Percentiles rank a stretch among this genome's conserved stretches.
Conservation (phyloP, 2,329 filamentous ascomycete genomes). For the Chaetomiaceae sp. region DNA sequence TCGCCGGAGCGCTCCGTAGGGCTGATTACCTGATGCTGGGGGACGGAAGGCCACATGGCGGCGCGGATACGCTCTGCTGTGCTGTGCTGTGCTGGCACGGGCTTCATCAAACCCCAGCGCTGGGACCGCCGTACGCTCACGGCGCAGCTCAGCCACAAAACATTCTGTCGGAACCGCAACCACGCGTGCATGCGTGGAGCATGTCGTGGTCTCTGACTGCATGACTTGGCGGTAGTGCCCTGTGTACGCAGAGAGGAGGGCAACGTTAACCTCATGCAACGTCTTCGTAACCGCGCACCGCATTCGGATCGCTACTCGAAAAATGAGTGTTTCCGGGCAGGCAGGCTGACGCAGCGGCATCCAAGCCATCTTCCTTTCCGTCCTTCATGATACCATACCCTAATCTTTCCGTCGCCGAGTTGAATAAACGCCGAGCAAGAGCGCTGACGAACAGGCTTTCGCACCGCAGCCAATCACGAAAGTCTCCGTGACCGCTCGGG, state of each 20-base stretch:
- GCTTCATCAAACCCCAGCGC: not conserved
- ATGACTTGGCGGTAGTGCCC: not conserved
- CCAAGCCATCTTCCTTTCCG: too few relatives aligned
- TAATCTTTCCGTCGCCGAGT: too few relatives aligned
- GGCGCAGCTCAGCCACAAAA: slow-evolving; percentile 13
- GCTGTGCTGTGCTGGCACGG: too few relatives aligned
- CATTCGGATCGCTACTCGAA: not conserved
- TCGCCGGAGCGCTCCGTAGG: slow-evolving; percentile 10
- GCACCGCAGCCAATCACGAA: slow-evolving; percentile 6
- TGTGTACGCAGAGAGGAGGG: too few relatives aligned
- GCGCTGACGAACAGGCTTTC: slow-evolving; percentile 10
- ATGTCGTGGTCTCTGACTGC: slow-evolving; percentile 7
- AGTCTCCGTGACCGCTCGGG: slow-evolving; percentile 1
- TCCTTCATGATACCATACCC: too few relatives aligned
- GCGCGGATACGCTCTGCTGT: not conserved
- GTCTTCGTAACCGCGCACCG: not conserved
- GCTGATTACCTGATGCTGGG: slow-evolving; percentile 12
- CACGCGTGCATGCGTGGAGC: too few relatives aligned
- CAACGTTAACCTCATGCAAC: slow-evolving; percentile 10
- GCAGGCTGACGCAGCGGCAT: slow-evolving; percentile 4
- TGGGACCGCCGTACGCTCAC: not conserved
- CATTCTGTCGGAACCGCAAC: slow-evolving; percentile 8
- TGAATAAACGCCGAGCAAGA: too few relatives aligned
- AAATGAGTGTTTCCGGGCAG: not conserved
- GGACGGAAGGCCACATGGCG: slow-evolving; percentile 8